phyloP scores from a whole-genome alignment of 2,329 filamentous ascomycete species.

The Aspergillus fructus region DNA sequence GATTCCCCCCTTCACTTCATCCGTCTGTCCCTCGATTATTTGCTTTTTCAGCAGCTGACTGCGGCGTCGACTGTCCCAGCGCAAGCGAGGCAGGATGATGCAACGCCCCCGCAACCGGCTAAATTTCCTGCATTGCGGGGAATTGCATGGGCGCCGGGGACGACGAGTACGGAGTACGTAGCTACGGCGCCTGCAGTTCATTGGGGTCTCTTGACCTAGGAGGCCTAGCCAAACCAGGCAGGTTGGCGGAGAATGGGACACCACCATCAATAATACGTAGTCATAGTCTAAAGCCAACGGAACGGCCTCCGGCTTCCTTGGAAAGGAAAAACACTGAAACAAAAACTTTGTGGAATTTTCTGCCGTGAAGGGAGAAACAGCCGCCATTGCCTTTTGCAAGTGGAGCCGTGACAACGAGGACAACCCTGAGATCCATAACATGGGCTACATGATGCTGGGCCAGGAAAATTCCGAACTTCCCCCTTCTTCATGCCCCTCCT shows the following conservation, averaged over 20 bases:
- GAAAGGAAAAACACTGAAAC: background rate
- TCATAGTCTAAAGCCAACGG: background rate
- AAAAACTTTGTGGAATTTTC: background rate
- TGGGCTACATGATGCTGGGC: background rate
- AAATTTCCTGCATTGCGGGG: slow-evolving; percentile 30
- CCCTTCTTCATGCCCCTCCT: slow-evolving; percentile 7
- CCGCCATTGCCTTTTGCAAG: no score
- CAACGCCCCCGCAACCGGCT: slow-evolving; percentile 26
- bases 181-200: background rate
- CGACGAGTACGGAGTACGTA: background rate
- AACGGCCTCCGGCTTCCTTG: background rate
- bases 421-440: no score
- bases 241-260: slow-evolving; percentile 12
- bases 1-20: background rate
- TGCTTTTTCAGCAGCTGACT: slow-evolving; percentile 5
- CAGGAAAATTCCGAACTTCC: background rate
- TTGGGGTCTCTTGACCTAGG: background rate
- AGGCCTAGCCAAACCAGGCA: slow-evolving; percentile 14
- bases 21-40: background rate
- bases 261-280: background rate
- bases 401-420: no score
- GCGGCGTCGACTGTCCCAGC: background rate
- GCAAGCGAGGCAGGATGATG: slow-evolving; percentile 16
- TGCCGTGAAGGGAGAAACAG: background rate
- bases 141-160: slow-evolving; percentile 1